Percentiles rank a stretch among this genome's conserved stretches.
phyloP scores from a whole-genome alignment of 148 eudicot genomes.

The Fallopia convolvulus region DNA sequence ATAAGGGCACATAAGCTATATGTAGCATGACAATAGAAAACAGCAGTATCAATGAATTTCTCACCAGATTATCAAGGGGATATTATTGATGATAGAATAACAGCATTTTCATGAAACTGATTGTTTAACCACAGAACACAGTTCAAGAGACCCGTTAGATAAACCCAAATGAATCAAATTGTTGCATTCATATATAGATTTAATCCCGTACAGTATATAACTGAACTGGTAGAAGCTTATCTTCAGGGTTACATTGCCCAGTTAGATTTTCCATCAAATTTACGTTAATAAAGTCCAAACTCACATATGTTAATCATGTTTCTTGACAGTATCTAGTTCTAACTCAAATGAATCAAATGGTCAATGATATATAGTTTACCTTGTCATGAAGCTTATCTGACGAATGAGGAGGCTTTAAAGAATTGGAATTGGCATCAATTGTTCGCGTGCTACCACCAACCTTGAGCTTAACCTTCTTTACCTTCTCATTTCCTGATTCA shows the following conservation, averaged over 20 bases:
- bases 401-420: constrained; percentile 18
- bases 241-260: not conserved
- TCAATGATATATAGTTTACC: constrained; percentile 24
- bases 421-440: constrained; percentile 49
- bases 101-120: not conserved
- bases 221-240: not conserved
- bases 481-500: constrained; percentile 42
- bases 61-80: not conserved
- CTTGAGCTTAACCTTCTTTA: constrained; percentile 76
- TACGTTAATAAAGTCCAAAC: not conserved
- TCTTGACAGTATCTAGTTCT: not conserved
- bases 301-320: not conserved
- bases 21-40: not conserved
- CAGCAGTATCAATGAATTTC: not conserved
- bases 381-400: constrained; percentile 28
- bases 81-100: not conserved
- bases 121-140: not conserved
- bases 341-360: not conserved
- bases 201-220: not conserved
- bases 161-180: not conserved
- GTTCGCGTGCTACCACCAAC: constrained; percentile 78
- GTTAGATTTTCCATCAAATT: not conserved
- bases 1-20: not conserved
- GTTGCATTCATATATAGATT: not conserved
- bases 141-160: not conserved